phyloP scores from a whole-genome alignment of 164 flowering plant genomes.

The Chimonanthus salicifolius region DNA sequence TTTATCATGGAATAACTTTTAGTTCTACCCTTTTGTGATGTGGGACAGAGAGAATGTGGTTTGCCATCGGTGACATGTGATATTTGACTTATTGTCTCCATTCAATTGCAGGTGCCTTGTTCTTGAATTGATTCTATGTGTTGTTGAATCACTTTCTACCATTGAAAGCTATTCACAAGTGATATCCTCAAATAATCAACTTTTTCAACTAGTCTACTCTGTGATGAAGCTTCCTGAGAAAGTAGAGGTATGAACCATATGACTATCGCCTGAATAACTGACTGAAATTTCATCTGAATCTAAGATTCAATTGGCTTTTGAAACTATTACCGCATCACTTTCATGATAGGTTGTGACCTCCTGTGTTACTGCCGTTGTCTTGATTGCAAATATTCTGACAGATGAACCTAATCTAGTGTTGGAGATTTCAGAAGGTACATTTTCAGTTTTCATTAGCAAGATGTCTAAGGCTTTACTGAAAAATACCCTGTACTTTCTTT shows the following conservation, averaged over 20 bases:
- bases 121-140: conserved; percentile 69
- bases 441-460: background rate
- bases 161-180: conserved; percentile 49
- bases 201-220: conserved; percentile 39
- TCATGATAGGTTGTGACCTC: conserved; percentile 56
- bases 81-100: background rate
- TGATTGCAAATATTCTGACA: conserved; percentile 73
- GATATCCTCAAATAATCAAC: conserved; percentile 56
- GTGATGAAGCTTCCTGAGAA: conserved; percentile 74
- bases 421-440: conserved; percentile 60
- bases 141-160: conserved; percentile 71
- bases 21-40: background rate
- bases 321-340: background rate
- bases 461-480: too few species aligned
- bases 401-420: conserved; percentile 49
- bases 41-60: background rate
- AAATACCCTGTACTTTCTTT: too few species aligned
- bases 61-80: background rate
- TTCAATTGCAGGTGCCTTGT: conserved; percentile 51
- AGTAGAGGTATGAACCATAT: conserved; percentile 51
- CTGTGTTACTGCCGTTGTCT: conserved; percentile 68
- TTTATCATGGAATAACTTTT: background rate
- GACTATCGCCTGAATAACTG: background rate
- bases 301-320: background rate
- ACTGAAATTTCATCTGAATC: background rate